Evolutionary conservation across 305 asterid genomes (phyloP).

Genomic region (Petunia hybrid): DNA sequence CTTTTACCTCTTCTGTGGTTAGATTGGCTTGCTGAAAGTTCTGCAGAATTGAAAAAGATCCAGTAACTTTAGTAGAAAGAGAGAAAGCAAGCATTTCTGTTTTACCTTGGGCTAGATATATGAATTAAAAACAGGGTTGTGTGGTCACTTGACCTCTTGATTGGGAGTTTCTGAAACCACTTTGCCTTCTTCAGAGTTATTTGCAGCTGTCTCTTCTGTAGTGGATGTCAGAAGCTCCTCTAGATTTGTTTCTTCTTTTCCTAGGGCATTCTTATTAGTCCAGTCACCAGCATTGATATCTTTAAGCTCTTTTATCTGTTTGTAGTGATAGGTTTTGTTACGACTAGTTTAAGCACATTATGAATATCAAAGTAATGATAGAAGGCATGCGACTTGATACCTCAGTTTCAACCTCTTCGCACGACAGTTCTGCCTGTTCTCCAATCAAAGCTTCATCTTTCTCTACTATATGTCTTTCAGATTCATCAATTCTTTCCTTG

Average conservation of each 20-base stretch:
- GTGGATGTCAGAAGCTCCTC: constrained; percentile 37
- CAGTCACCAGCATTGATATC: constrained; percentile 31
- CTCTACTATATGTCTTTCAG: constrained; percentile 28
- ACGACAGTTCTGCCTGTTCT: background rate
- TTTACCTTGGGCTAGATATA: constrained; percentile 13
- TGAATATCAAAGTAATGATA: background rate
- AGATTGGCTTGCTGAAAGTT: constrained; percentile 16
- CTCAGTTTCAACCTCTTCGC: constrained; percentile 38
- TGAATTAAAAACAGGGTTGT: constrained; percentile 21
- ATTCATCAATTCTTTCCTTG: constrained; percentile 26
- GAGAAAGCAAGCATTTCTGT: constrained; percentile 7
- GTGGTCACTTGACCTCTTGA: constrained; percentile 29
- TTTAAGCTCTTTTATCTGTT: constrained; percentile 37
- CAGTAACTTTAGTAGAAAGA: constrained; percentile 25
- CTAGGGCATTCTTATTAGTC: constrained; percentile 33
- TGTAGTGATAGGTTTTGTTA: constrained; percentile 18
- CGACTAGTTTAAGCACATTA: constrained; percentile 26
- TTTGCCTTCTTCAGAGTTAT: constrained; percentile 26
- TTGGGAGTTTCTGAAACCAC: constrained; percentile 31
- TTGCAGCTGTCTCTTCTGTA: constrained; percentile 20
- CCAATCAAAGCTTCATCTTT: constrained; percentile 26
- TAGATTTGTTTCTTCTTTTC: constrained; percentile 38
- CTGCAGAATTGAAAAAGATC: constrained; percentile 2
- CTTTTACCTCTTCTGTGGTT: constrained; percentile 18
- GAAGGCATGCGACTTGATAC: constrained; percentile 25